These are phyloP conservation scores for Vaccinium myrtillus DNA, from an alignment of 148 eudicot genomes.

Conservation along the genomic window DNA sequence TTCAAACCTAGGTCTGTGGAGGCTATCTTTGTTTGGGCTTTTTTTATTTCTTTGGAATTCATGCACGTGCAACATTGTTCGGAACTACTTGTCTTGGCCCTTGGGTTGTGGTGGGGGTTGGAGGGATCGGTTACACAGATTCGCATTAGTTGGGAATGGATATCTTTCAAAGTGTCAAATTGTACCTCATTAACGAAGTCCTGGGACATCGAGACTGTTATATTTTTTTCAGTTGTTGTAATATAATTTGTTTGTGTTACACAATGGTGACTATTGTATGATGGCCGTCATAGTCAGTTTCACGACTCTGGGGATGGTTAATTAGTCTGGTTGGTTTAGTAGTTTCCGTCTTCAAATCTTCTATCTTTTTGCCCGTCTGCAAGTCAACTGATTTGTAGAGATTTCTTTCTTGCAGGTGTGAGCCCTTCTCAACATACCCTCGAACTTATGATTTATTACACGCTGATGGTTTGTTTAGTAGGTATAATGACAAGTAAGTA, in stretches of 20 bases:
- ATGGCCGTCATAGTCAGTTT: neutral
- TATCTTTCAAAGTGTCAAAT: neutral
- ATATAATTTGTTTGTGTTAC: neutral
- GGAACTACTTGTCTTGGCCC: neutral
- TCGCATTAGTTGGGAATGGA: neutral
- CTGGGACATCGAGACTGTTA: neutral
- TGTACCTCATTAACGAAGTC: neutral
- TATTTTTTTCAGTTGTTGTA: neutral
- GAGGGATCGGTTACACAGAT: neutral
- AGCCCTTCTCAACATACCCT: slow-evolving; percentile 62
- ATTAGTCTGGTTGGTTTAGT: neutral
- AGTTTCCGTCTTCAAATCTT: neutral
- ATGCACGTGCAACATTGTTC: neutral
- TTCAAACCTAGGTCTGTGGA: neutral
- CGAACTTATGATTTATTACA: slow-evolving; percentile 56
- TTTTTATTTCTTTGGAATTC: neutral
- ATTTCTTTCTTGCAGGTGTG: slow-evolving; percentile 40
- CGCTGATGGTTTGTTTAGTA: slow-evolving; percentile 50
- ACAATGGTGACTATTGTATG: neutral
- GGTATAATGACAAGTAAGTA: slow-evolving; percentile 45
- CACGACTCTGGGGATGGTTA: neutral
- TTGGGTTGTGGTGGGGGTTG: neutral
- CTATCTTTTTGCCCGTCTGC: neutral
- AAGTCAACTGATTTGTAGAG: neutral
- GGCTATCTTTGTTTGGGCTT: neutral